These are phyloP conservation scores for Wickerhamiella musiphila DNA, from an alignment of 805 yeast genomes.

Conservation along the genomic window DNA sequence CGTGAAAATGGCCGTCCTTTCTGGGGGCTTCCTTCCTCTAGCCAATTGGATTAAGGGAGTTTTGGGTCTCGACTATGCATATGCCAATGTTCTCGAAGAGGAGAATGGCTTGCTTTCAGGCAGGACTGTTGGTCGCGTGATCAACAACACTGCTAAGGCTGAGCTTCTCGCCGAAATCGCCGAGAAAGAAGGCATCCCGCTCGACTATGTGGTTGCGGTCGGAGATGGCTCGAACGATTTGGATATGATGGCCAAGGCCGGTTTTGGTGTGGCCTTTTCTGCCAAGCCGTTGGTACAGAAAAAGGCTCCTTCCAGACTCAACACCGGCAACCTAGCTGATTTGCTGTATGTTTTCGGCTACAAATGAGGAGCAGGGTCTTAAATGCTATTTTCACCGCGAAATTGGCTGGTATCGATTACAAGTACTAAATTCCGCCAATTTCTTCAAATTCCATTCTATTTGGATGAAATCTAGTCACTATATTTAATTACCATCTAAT, in stretches of 20 bases:
- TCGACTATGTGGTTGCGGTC: slow-evolving; percentile 50
- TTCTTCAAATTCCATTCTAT: too few species aligned
- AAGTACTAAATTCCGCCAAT: too few species aligned
- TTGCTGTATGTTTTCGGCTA: slow-evolving; percentile 62
- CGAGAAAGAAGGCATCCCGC: slow-evolving; percentile 16
- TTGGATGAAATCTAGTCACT: too few species aligned
- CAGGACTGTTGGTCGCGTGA: slow-evolving; percentile 58
- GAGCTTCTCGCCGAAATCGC: slow-evolving; percentile 38
- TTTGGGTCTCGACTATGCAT: slow-evolving; percentile 69
- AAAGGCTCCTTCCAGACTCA: slow-evolving; percentile 67
- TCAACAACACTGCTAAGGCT: slow-evolving; percentile 76
- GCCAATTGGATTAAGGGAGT: slow-evolving; percentile 56
- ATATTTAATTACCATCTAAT: too few species aligned
- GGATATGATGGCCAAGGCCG: slow-evolving; percentile 80
- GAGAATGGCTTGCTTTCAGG: slow-evolving; percentile 47
- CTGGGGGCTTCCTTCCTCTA: slow-evolving; percentile 88
- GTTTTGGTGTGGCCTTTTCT: slow-evolving; percentile 92
- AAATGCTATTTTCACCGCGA: too few species aligned
- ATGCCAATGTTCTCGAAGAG: slow-evolving; percentile 49
- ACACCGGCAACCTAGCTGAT: slow-evolving; percentile 56
- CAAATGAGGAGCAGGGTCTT: too few species aligned
- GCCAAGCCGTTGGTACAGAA: slow-evolving; percentile 87
- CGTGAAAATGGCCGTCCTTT: slow-evolving; percentile 63
- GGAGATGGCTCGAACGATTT: slow-evolving; percentile 98
- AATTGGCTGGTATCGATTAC: too few species aligned